Evolutionary conservation across 2,329 filamentous ascomycete species (phyloP), one percentile per base, ranked within the genome.

Genomic region (Fusarium oxysporum): DNA sequence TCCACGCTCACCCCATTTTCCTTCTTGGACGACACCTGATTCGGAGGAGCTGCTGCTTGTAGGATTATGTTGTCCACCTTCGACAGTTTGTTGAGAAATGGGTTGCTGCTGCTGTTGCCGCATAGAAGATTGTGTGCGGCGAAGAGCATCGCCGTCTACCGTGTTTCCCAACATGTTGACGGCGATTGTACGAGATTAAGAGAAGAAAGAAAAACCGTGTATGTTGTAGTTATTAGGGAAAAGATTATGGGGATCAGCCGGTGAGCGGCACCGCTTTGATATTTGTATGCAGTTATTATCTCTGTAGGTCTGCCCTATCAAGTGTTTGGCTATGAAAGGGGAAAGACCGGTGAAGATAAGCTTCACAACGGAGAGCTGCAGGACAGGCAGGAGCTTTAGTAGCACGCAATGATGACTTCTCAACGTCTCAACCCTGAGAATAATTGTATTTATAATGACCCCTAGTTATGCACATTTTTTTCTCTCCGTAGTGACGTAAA

Each of bases 1-100:
- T 50, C 80, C 79, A 5, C 79, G 79, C 58, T 83, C 82, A 11
- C 82, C 82, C 82, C 82, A 84, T 61, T 65, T 71, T 35, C 70
- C 71, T 51, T 75, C 69, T 12, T 65, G 61, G 41, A 65, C 61
- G 25, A 62, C 37, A 35, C 75, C 74, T 60, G 71, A 59, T 25
- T 74, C 71, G 25, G 74, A 62, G 45, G 76, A 73, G 62, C 58
- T 75, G 41, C 71, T 69, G 32, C 50, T 54, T 44, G 62, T 16
- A 28, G 64, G 53, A 8, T 51, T 59, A 17, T 66, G 63, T 21
- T 64, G 50, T 17, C 45, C 63, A 2, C 56, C 45, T 14, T 70
- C 51, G 62, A 57, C 78, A 67, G 76, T 72, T 75, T 64, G 71
- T n/a, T 76, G 77, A 47, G 74, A 70, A 35, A 70, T 41, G 5